A percentile compares a stretch with the other conserved stretches of the same genome.
These are phyloP conservation scores for Phialocephala sp. DNA, from an alignment of 2,329 filamentous ascomycete species.

Conservation along the genomic window DNA sequence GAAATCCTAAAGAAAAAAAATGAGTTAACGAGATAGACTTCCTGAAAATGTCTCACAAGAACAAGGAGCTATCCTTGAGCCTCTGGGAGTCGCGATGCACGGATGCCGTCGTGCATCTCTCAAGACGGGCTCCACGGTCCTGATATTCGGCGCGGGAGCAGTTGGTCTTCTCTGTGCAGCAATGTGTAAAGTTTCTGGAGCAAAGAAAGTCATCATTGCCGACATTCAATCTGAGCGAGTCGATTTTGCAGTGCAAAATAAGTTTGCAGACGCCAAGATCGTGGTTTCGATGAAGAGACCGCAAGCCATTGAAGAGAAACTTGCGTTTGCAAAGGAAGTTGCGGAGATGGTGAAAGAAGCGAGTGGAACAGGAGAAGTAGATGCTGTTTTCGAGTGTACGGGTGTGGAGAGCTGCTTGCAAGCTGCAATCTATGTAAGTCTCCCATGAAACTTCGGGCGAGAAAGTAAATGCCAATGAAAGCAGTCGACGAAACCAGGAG, in stretches of 20 bases:
- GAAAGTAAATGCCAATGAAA: not conserved
- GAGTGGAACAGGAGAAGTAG: conserved; percentile 53
- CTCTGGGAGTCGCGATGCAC: conserved; percentile 86
- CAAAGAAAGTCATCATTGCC: conserved; percentile 88
- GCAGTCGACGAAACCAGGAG: conserved; percentile 67
- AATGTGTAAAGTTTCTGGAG: conserved; percentile 70
- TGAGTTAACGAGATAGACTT: conserved; percentile 38
- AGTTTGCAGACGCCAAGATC: conserved; percentile 41
- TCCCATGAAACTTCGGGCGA: not conserved
- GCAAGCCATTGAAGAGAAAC: conserved; percentile 40
- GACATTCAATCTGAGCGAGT: conserved; percentile 92
- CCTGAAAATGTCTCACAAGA: conserved; percentile 82
- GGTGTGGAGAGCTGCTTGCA: conserved; percentile 63
- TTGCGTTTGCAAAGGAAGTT: conserved; percentile 45
- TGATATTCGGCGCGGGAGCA: conserved; percentile 91
- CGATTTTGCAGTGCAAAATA: conserved; percentile 66
- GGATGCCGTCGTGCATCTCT: conserved; percentile 83
- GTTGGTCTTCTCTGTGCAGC: conserved; percentile 70
- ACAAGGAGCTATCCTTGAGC: conserved; percentile 89
- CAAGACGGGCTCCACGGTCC: conserved; percentile 78
- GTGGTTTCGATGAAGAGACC: conserved; percentile 42
- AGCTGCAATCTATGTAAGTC: conserved; percentile 56
- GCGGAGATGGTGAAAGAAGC: conserved; percentile 61
- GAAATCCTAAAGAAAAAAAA: too few species aligned
- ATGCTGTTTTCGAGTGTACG: conserved; percentile 70